Conservation (phyloP, 2,329 filamentous ascomycete genomes). For the Penicillium oxalicum region DNA sequence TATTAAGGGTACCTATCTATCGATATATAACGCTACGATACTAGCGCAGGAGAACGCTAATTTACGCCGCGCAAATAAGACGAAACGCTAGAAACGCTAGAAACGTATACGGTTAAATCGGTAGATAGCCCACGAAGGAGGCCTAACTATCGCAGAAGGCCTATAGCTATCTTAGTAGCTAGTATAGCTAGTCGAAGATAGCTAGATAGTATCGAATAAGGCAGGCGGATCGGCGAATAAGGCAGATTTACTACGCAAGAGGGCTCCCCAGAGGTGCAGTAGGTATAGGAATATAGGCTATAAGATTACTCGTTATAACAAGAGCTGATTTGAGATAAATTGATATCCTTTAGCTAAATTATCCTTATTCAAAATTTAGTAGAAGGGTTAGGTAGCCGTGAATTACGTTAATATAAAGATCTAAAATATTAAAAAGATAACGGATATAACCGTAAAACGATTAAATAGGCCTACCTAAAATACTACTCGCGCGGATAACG, state of each 20-base stretch:
- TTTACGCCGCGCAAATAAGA: slow-evolving; percentile 2
- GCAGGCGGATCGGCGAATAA: background rate
- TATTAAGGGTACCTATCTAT: background rate
- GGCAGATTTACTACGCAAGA: background rate
- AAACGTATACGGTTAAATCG: slow-evolving; percentile 2
- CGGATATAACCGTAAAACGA: no score
- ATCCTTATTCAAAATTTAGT: background rate
- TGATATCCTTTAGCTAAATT: background rate
- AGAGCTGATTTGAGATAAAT: background rate
- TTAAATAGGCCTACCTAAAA: no score
- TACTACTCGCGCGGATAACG: no score
- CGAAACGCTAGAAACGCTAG: slow-evolving; percentile 1
- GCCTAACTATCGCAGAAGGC: slow-evolving; percentile 3
- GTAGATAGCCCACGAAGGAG: slow-evolving; percentile 2
- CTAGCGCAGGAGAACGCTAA: background rate
- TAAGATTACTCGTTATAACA: background rate
- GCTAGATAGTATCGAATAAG: background rate
- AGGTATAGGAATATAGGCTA: background rate
- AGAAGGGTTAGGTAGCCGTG: background rate
- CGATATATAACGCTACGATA: background rate
- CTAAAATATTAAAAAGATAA: no score
- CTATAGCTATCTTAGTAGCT: slow-evolving; percentile 1
- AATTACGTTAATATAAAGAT: background rate
- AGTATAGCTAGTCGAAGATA: background rate
- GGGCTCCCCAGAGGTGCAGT: background rate